Evolutionary conservation across 352 stramenopile genomes (phyloP), one percentile per base, ranked within the genome.

Genomic region (Thalassiosira allenii): DNA sequence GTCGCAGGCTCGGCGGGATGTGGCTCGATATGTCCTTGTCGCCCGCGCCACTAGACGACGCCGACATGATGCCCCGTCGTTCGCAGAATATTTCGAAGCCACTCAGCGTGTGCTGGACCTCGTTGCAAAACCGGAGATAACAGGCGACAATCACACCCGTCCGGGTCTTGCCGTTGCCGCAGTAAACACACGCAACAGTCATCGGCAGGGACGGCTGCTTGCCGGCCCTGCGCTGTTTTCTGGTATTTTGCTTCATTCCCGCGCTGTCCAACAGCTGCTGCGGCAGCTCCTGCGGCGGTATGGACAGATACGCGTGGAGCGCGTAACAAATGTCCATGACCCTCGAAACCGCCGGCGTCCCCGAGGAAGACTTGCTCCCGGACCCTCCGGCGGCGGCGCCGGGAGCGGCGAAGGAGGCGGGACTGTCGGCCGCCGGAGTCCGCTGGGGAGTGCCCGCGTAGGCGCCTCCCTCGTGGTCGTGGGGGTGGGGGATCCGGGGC

Each of bases 311-410:
- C n/a, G 95, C 94, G 80, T 96, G 92, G 34, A 98, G 90, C 11
- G 93, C 90, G 75, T 98, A 98, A 81, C 95, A 98, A 41, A 97
- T 95, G 43, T 95, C 90, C 71, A 98, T 96, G 27, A 98, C 84
- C 27, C 74, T 58, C 17, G 75, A 58, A 32, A 93, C 62, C 23
- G 70, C 66, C 5, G 81, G 81, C 14, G 81, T 88, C 27, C 72
- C 59, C 14, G 59, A 79, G 22, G 51, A 78, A 75, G 65, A 76
- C 43, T 53, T 65, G 20, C 40, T 20, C 25, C 22, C 43, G 27
- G 9, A 29, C 29, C 57, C 37, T 32, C 33, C 51, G 61, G 14
- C 22, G 17, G 17, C 49, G 37, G 40, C 44, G 32, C 1, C 20
- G 32, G 14, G 30, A 54, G 37, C 25, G 27, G 67, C 51, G 20